Evolutionary conservation across 2,329 filamentous ascomycete genomes (phyloP), one percentile per base, ranked within the genome.

Genomic region (Bimuria novae-zelandiae): DNA sequence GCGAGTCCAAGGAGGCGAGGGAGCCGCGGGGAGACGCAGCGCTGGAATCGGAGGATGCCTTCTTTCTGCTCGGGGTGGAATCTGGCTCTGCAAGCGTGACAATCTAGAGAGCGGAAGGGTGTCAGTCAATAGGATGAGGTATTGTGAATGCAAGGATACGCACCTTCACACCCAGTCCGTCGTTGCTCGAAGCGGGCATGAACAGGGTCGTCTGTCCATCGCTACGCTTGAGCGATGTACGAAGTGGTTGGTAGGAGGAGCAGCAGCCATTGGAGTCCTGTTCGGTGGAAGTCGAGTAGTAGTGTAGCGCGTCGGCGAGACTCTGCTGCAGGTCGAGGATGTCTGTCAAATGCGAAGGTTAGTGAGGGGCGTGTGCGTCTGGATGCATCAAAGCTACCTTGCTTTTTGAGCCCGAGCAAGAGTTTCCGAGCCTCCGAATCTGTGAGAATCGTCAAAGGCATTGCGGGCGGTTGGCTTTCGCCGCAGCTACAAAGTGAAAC

Each of bases 121-220:
- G n/a, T 43, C 25, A 45, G 43, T 25, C n/a, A 29, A 22, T n/a
- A 29, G 4, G 23, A 10, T 7, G 14, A 27, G 33, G n/a, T 8
- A 21, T 7, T 21, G 44, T 21, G 5, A 19, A 7, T 1, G 10
- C 4, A 11, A 19, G 23, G 8, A 14, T 30, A 1, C 23, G 10
- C 22, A 47, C 44, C 33, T 88, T 89, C 57, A 88, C 82, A 5
- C 85, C 86, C 16, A 86, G 76, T 2, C 82, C 80, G 35, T 79
- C 78, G 25, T 82, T 80, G 12, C 82, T 84, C 33, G 79, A 84
- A 11, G 84, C 84, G 2, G 87, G 86, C 84, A 88, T 87, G 72
- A 88, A 87, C 8, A 89, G 75, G 3, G 84, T 87, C 1, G 82
- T 84, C 27, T 80, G 79, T 3, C 85, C 85, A 77, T 85, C 80